A percentile compares a stretch with the other conserved stretches of the same genome.
Evolutionary conservation across 768 basidiomycete genomes (phyloP).

Genomic region (Trametes villosa): DNA sequence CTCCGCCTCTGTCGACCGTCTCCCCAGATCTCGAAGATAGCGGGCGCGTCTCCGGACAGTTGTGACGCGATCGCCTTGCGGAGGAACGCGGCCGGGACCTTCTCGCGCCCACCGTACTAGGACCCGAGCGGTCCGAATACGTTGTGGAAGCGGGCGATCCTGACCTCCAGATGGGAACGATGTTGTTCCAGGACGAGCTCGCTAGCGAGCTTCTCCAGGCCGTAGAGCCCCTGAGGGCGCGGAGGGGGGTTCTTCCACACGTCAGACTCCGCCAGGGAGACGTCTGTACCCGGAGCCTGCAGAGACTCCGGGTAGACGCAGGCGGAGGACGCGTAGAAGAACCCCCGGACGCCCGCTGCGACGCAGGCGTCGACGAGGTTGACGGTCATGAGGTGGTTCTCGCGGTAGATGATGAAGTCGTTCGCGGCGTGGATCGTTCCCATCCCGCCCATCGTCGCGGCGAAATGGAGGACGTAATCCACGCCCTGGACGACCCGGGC

Average conservation of each 20-base stretch:
- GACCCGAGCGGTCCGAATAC: conserved; percentile 58
- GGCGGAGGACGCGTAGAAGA: conserved; percentile 62
- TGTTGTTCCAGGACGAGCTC: conserved; percentile 49
- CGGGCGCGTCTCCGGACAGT: conserved; percentile 12
- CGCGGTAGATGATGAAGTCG: conserved; percentile 50
- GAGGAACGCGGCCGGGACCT: conserved; percentile 59
- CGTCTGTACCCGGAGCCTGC: conserved; percentile 41
- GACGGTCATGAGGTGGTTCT: conserved; percentile 54
- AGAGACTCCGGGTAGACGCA: conserved; percentile 57
- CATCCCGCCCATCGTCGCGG: conserved; percentile 70
- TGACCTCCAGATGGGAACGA: conserved; percentile 40
- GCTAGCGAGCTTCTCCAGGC: conserved; percentile 57
- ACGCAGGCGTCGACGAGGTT: conserved; percentile 49
- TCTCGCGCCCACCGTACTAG: conserved; percentile 60
- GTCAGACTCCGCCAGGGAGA: conserved; percentile 52
- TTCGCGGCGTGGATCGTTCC: conserved; percentile 59
- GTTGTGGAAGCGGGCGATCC: conserved; percentile 62
- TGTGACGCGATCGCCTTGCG: conserved; percentile 52
- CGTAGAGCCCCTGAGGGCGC: conserved; percentile 58
- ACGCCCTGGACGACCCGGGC: conserved; percentile 43
- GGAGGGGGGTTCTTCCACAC: conserved; percentile 46
- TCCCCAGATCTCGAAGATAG: conserved; percentile 59
- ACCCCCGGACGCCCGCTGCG: conserved; percentile 43
- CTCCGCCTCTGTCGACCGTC: conserved; percentile 56
- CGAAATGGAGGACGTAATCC: conserved; percentile 56